Conservation (phyloP, 441 rosid genomes). For the Eruca vesicaria region DNA sequence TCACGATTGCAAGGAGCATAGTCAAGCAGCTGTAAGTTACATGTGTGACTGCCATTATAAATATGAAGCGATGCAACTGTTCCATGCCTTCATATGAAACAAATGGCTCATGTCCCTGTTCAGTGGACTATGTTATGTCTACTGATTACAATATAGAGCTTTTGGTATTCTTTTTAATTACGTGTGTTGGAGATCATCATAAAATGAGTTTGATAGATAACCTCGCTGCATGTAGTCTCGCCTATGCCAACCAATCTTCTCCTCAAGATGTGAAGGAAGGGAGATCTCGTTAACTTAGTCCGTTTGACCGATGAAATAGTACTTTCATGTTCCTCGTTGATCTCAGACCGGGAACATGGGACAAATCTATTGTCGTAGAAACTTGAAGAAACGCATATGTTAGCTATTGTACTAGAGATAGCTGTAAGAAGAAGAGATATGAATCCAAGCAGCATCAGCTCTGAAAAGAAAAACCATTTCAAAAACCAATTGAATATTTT, state of each 20-base stretch:
- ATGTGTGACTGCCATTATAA: slow-evolving; percentile 95
- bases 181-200: background rate
- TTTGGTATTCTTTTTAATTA: background rate
- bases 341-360: slow-evolving; percentile 69
- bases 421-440: slow-evolving; percentile 92
- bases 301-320: slow-evolving; percentile 46
- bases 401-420: slow-evolving; percentile 69
- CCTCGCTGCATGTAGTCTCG: slow-evolving; percentile 73
- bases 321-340: slow-evolving; percentile 50
- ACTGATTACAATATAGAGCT: background rate
- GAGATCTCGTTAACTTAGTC: slow-evolving; percentile 39
- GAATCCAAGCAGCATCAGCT: slow-evolving; percentile 96
- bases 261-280: slow-evolving; percentile 39
- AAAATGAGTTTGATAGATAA: background rate
- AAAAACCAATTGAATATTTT: background rate
- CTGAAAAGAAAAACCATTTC: slow-evolving; percentile 40
- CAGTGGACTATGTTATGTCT: slow-evolving; percentile 35
- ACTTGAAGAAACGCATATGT: slow-evolving; percentile 80
- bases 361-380: slow-evolving; percentile 67
- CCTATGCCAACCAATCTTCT: slow-evolving; percentile 55
- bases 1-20: slow-evolving; percentile 88
- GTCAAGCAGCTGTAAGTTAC: slow-evolving; percentile 89
- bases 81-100: slow-evolving; percentile 92
- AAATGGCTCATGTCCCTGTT: slow-evolving; percentile 85
- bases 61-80: slow-evolving; percentile 95